Evolutionary conservation across 805 yeast genomes (phyloP).

Genomic region (Monosporozyma yasuniensis): DNA sequence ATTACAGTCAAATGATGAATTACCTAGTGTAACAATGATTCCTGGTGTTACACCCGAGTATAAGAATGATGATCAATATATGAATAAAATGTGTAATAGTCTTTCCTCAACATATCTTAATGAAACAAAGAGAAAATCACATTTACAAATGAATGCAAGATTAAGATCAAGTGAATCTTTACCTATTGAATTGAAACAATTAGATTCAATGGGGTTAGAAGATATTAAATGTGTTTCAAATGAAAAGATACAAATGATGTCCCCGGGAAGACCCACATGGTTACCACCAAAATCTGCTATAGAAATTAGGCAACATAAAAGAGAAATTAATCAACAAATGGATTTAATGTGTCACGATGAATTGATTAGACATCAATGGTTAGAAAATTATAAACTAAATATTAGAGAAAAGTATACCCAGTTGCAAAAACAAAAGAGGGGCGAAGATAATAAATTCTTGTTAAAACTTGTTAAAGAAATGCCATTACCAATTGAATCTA

Average conservation of each 20-base stretch:
- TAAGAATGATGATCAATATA: conserved; percentile 17
- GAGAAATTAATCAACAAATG: background rate
- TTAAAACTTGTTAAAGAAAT: conserved; percentile 24
- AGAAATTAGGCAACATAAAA: conserved; percentile 48
- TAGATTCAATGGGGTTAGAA: conserved; percentile 38
- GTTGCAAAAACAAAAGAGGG: background rate
- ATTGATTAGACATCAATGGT: conserved; percentile 1
- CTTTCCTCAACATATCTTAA: conserved; percentile 34
- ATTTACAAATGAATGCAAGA: conserved; percentile 30
- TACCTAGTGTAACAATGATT: background rate
- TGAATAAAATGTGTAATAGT: conserved; percentile 28
- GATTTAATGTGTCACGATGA: background rate
- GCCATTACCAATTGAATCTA: conserved; percentile 12
- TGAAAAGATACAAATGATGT: conserved; percentile 44
- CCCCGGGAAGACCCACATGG: conserved; percentile 60
- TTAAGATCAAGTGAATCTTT: conserved; percentile 25
- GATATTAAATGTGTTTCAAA: conserved; percentile 50
- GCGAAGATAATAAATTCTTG: conserved; percentile 3
- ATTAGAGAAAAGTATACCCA: background rate
- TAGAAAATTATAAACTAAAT: background rate
- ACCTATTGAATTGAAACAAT: conserved; percentile 31
- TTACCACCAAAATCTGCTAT: conserved; percentile 51
- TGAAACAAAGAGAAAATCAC: conserved; percentile 28
- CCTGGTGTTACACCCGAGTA: background rate
- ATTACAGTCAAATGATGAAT: background rate